Conservation (phyloP, 2,329 filamentous ascomycete genomes). For the Botrytis cinerea region DNA sequence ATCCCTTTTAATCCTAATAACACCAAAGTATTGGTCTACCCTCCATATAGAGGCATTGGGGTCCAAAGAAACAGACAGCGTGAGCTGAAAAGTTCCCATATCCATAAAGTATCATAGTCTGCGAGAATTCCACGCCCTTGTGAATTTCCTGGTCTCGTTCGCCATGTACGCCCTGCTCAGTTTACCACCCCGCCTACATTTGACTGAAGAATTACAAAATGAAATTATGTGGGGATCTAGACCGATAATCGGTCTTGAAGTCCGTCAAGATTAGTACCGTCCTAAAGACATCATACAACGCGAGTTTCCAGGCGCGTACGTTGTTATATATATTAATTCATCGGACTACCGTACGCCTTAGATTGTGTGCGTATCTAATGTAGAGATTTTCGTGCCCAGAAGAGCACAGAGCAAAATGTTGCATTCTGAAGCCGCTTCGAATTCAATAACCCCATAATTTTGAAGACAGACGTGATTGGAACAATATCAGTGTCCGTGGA, state of each 20-base stretch:
- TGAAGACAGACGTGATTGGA: neutral
- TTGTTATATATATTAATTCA: neutral
- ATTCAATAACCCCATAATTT: constrained; percentile 18
- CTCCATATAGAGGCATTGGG: neutral
- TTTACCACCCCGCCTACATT: constrained; percentile 20
- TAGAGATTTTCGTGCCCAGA: too few relatives aligned
- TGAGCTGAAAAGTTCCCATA: neutral
- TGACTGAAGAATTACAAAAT: constrained; percentile 1
- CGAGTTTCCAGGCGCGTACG: neutral
- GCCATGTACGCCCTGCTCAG: constrained; percentile 32
- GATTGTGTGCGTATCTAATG: neutral
- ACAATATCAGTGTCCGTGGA: neutral
- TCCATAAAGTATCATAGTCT: neutral
- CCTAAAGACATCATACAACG: neutral
- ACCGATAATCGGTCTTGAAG: neutral
- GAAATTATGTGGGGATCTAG: neutral
- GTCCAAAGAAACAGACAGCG: neutral
- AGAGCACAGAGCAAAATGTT: neutral
- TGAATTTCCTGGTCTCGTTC: constrained; percentile 13
- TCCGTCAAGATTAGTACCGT: neutral
- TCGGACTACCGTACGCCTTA: neutral
- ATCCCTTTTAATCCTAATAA: constrained; percentile 4
- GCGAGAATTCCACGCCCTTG: neutral
- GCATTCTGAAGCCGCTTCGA: neutral
- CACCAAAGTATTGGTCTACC: constrained; percentile 13